Evolutionary conservation across 495 filamentous ascomycete genomes (phyloP).

Genomic region (Penicillium nucicola): DNA sequence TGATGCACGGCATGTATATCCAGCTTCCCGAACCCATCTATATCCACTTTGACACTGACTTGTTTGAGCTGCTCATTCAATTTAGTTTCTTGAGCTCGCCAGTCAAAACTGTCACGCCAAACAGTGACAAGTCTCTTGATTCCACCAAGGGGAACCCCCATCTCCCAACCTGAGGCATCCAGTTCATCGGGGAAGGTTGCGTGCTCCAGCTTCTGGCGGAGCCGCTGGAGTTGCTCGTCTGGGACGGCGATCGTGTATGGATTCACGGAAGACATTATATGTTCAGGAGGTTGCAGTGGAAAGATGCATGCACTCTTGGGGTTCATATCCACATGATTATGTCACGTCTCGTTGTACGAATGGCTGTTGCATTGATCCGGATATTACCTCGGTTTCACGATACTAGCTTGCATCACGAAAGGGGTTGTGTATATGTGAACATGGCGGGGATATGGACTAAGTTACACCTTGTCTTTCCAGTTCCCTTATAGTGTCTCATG

Average conservation of each 20-base stretch:
- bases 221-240: slow-evolving; percentile 31
- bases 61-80: slow-evolving; percentile 42
- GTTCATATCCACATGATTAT: not conserved
- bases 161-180: slow-evolving; percentile 42
- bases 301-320: not conserved
- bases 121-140: slow-evolving; percentile 42
- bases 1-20: slow-evolving; percentile 53
- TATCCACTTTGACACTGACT: slow-evolving; percentile 29
- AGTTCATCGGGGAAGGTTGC: slow-evolving; percentile 47
- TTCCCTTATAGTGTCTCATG: too few species aligned
- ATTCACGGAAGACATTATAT: slow-evolving; percentile 11
- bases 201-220: slow-evolving; percentile 41
- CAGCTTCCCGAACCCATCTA: slow-evolving; percentile 40
- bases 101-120: slow-evolving; percentile 49
- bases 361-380: not conserved
- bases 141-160: slow-evolving; percentile 45
- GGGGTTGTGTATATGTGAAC: not conserved
- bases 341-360: not conserved
- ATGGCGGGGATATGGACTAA: not conserved
- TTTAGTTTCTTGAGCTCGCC: slow-evolving; percentile 39
- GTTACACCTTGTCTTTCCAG: not conserved
- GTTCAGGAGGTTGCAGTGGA: not conserved
- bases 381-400: slow-evolving; percentile 5
- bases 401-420: not conserved
- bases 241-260: slow-evolving; percentile 43